Conservation (phyloP, 495 filamentous ascomycete species). For the Neurospora sp. region DNA sequence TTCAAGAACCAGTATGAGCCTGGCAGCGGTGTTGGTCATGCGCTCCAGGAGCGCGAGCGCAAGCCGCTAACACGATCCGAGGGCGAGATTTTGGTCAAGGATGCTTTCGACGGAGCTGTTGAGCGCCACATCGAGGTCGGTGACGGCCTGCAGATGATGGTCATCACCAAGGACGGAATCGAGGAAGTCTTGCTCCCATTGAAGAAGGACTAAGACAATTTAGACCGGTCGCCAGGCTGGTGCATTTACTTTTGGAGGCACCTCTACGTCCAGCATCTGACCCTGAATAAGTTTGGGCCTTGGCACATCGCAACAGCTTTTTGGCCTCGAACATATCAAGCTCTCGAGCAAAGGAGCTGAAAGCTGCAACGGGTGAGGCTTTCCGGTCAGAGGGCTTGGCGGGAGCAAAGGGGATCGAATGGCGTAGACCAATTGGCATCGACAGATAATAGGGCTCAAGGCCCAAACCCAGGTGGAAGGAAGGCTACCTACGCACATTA, state of each 20-base stretch:
- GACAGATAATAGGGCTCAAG: background rate
- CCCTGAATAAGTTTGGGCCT: background rate
- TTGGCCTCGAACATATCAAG: background rate
- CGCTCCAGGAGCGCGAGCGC: constrained; percentile 58
- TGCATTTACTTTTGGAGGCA: background rate
- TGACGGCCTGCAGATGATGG: constrained; percentile 90
- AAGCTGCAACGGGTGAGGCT: background rate
- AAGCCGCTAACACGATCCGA: constrained; percentile 54
- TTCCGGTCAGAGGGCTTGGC: background rate
- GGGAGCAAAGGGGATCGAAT: background rate
- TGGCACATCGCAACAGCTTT: background rate
- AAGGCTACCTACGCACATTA: background rate
- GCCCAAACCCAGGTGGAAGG: background rate
- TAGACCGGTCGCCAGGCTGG: background rate
- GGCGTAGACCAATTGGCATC: background rate
- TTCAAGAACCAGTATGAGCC: constrained; percentile 98
- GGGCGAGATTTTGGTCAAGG: constrained; percentile 81
- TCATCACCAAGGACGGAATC: constrained; percentile 79
- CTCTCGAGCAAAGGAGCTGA: background rate
- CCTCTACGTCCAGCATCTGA: background rate
- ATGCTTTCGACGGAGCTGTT: constrained; percentile 95
- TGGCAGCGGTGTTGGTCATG: constrained; percentile 75
- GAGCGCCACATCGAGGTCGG: constrained; percentile 99
- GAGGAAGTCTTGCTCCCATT: constrained; percentile 73
- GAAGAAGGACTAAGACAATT: constrained; percentile 61